These are phyloP conservation scores for Microcyclospora pomicola DNA, from an alignment of 2,329 filamentous ascomycete species.

Conservation along the genomic window DNA sequence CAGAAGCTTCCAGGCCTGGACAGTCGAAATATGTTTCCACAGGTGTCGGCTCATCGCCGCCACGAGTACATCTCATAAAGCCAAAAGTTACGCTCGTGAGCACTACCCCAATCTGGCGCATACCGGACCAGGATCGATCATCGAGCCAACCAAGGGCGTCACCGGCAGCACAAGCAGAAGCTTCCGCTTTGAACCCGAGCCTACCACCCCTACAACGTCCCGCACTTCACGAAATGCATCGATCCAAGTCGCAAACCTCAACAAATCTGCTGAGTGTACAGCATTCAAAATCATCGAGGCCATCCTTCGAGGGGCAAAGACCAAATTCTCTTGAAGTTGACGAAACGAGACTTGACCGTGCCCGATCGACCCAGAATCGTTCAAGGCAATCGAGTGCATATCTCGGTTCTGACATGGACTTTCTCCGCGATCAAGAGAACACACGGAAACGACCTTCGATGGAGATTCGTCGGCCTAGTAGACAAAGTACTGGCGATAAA, in stretches of 20 bases:
- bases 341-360: constrained; percentile 41
- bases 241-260: constrained; percentile 38
- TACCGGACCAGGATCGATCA: constrained; percentile 37
- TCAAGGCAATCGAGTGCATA: constrained; percentile 70
- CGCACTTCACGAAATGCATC: constrained; percentile 28
- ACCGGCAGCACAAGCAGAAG: constrained; percentile 23
- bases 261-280: constrained; percentile 31
- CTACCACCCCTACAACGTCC: constrained; percentile 24
- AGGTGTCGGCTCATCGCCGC: constrained; percentile 30
- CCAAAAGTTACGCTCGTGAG: constrained; percentile 27
- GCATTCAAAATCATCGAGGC: constrained; percentile 44
- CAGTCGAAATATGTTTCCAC: constrained; percentile 44
- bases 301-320: constrained; percentile 58
- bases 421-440: constrained; percentile 60
- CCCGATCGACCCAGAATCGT: constrained; percentile 51
- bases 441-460: constrained; percentile 18
- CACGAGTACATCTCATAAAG: constrained; percentile 21
- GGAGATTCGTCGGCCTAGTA: constrained; percentile 18
- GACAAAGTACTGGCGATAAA: constrained; percentile 16
- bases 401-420: constrained; percentile 69
- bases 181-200: constrained; percentile 25
- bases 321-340: constrained; percentile 48
- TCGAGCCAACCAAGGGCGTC: constrained; percentile 36
- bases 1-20: too few relatives aligned
- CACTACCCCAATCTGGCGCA: constrained; percentile 39